Base-by-base conservation (phyloP, 176 grass and related monocot species). In the Oryza punctata region DNA sequence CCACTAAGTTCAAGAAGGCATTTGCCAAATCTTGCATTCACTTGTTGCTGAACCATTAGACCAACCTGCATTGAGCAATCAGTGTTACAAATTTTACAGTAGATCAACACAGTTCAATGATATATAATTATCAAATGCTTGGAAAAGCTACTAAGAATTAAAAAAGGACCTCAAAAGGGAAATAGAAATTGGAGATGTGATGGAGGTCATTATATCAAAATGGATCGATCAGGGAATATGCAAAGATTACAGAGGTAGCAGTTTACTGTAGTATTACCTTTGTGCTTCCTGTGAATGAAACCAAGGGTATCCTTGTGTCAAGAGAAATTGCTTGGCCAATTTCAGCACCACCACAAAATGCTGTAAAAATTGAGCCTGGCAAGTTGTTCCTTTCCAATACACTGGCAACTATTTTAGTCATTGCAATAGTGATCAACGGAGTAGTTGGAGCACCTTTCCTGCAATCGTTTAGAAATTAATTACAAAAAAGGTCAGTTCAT, bases 361-460 rank as follows among this genome's bases (percentile, higher is more conserved):
- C 85, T 23, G 96, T 95, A 65, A 98, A 98, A 83, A 98, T 96
- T 84, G 91, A 87, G 13, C 87, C 87, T 71, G 96, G 93, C 85
- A 99, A 84, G 33, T 96, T 96, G 87, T 99, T 99, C 80, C 91
- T 99, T 52, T 99, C 89, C 78, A 99, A 81, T 79, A 99, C 96
- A 61, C 93, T 85, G 78, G 89, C 89, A 82, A 99, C 33, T 82
- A 99, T 91, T 87, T 99, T 89, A 47, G 91, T 94, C 89, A 92
- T 99, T 64, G 96, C 96, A 82, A 99, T 84, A 32, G 96, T 99
- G 89, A 99, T 92, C 73, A 99, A 85, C 60, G 96, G 93, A 83
- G 96, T 99, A 23, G 96, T 99, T 49, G 96, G 96, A 67, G 96
- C 93, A 85, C 96, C 96, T 91, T 99, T 99, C 96, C 96, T 95